Evolutionary conservation across 2,329 filamentous ascomycete genomes (phyloP).

Genomic region (Gyromitra esculenta): DNA sequence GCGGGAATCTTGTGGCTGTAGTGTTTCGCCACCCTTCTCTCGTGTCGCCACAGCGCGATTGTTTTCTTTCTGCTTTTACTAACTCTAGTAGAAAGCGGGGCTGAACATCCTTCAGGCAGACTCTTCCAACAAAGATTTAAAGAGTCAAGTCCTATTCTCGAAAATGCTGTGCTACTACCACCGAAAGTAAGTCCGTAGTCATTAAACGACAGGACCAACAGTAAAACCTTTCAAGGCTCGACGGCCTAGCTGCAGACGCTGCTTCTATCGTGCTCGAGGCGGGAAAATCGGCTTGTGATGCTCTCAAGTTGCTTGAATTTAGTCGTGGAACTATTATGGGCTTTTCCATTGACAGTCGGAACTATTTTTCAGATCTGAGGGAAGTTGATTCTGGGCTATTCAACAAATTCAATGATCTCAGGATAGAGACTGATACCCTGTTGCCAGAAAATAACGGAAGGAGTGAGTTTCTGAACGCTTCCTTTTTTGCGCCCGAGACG

Average conservation of each 20-base stretch:
- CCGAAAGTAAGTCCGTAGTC: conserved; percentile 20
- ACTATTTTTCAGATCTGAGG: conserved; percentile 35
- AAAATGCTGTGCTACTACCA: not conserved
- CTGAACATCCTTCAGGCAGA: not conserved
- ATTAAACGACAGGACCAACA: conserved; percentile 32
- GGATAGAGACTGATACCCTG: conserved; percentile 2
- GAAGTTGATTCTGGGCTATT: not conserved
- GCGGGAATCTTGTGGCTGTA: not conserved
- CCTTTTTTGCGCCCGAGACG: not conserved
- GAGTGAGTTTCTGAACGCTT: too few species aligned
- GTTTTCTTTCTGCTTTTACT: not conserved
- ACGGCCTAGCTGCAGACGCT: conserved; percentile 2
- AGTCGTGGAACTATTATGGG: conserved; percentile 31
- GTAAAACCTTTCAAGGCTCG: conserved; percentile 9
- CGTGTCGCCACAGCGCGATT: not conserved
- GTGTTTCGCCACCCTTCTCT: not conserved
- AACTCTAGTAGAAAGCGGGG: not conserved
- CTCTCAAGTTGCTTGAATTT: conserved; percentile 27
- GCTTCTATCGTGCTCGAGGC: not conserved
- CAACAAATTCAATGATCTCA: conserved; percentile 18
- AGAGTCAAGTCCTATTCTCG: not conserved
- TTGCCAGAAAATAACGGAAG: too few species aligned
- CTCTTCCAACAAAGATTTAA: too few species aligned
- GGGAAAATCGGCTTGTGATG: not conserved
- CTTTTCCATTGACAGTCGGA: conserved; percentile 35